Evolutionary conservation across 2,329 filamentous ascomycete species (phyloP).

Genomic region (Cladosporium sp.): DNA sequence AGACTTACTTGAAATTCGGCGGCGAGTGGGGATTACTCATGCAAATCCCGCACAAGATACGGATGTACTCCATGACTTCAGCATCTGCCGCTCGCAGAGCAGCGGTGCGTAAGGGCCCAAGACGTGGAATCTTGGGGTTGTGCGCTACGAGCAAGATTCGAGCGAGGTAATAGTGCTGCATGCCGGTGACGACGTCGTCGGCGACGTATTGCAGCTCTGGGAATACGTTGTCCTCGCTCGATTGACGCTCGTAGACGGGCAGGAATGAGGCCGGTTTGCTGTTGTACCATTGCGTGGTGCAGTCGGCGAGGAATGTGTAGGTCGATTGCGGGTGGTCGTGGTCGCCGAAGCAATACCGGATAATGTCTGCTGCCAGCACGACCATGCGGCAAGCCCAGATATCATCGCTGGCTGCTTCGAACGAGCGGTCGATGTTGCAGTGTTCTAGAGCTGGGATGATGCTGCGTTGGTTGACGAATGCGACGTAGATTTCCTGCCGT

Average conservation of each 20-base stretch:
- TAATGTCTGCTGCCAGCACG: constrained; percentile 58
- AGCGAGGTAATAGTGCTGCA: constrained; percentile 58
- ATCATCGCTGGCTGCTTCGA: constrained; percentile 48
- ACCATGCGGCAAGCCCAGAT: constrained; percentile 60
- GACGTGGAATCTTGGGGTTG: constrained; percentile 50
- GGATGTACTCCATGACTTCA: constrained; percentile 45
- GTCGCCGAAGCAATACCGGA: constrained; percentile 59
- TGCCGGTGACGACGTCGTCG: constrained; percentile 56
- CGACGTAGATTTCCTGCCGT: constrained; percentile 57
- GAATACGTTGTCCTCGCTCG: constrained; percentile 43
- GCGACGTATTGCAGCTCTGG: constrained; percentile 56
- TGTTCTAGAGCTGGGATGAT: constrained; percentile 51
- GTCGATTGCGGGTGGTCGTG: constrained; percentile 27
- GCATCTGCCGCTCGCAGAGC: constrained; percentile 40
- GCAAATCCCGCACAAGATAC: constrained; percentile 56
- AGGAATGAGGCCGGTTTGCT: constrained; percentile 50
- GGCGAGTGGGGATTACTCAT: constrained; percentile 53
- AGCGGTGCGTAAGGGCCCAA: constrained; percentile 41
- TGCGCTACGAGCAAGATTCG: constrained; percentile 55
- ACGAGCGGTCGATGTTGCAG: constrained; percentile 49
- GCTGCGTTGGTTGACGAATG: constrained; percentile 37
- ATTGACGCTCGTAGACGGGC: constrained; percentile 49
- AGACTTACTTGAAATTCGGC: constrained; percentile 46
- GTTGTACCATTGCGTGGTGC: constrained; percentile 45
- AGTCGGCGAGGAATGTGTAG: constrained; percentile 46